Conservation (phyloP, 352 stramenopile species). For the Phytophthora crassamura region DNA sequence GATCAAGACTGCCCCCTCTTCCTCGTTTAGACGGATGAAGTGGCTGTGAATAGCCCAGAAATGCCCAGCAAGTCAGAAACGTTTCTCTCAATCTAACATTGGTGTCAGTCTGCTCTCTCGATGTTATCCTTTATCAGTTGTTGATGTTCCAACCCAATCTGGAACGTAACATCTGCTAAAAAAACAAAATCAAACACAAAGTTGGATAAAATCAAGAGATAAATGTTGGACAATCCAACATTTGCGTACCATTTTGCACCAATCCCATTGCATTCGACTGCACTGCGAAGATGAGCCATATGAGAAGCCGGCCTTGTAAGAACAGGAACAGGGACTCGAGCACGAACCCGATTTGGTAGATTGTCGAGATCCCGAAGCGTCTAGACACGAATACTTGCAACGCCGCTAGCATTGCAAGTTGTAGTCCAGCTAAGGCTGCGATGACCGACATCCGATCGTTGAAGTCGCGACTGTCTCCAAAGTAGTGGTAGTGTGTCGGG, state of each 20-base stretch:
- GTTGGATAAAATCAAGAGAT: too few relatives aligned
- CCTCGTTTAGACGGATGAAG: background rate
- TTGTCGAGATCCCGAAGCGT: constrained; percentile 31
- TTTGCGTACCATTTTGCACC: constrained; percentile 29
- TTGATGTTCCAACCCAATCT: background rate
- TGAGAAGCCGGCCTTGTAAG: constrained; percentile 49
- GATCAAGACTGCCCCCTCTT: background rate
- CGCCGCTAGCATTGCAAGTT: constrained; percentile 20
- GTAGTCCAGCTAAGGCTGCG: constrained; percentile 18
- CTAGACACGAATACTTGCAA: constrained; percentile 36
- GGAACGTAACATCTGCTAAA: constrained; percentile 17
- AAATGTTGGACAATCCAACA: background rate
- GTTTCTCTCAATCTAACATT: too few relatives aligned
- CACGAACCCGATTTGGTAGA: constrained; percentile 66
- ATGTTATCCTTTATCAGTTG: too few relatives aligned
- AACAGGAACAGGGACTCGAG: constrained; percentile 42
- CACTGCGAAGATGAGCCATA: constrained; percentile 37
- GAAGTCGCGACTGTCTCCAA: constrained; percentile 19
- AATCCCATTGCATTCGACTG: constrained; percentile 39
- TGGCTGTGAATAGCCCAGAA: too few relatives aligned
- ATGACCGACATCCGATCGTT: constrained; percentile 32
- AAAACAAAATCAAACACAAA: background rate
- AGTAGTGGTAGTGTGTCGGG: constrained; percentile 31
- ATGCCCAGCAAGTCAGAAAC: too few relatives aligned
- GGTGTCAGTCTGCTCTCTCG: too few relatives aligned